phyloP scores from a whole-genome alignment of 2,329 filamentous ascomycete genomes.

The Zymoseptoria crescenta region DNA sequence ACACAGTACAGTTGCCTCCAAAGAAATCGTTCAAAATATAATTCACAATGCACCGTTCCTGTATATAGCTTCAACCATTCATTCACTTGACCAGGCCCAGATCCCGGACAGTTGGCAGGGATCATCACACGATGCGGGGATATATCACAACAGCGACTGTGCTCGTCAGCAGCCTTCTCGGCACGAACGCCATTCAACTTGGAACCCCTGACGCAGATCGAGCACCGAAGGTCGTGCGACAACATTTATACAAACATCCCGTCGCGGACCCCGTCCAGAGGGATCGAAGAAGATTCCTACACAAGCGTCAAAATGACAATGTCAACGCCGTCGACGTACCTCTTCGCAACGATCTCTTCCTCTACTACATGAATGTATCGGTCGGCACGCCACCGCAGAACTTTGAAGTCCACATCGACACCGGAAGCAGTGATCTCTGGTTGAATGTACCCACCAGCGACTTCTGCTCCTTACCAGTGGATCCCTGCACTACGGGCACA shows the following conservation, averaged over 20 bases:
- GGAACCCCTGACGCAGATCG: constrained; percentile 4
- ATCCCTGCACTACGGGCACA: constrained; percentile 56
- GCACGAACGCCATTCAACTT: constrained; percentile 1
- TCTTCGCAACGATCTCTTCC: constrained; percentile 50
- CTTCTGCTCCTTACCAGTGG: constrained; percentile 43
- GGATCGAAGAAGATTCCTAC: constrained; percentile 38
- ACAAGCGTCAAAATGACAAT: constrained; percentile 17
- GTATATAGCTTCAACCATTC: neutral
- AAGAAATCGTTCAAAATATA: too few relatives aligned
- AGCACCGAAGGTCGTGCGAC: constrained; percentile 38
- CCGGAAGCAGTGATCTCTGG: constrained; percentile 58
- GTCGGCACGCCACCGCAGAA: constrained; percentile 50
- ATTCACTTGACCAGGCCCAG: neutral
- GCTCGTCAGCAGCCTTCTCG: neutral
- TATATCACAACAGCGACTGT: neutral
- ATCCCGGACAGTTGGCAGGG: neutral
- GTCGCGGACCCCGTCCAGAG: constrained; percentile 40
- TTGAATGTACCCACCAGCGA: constrained; percentile 55
- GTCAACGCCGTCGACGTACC: constrained; percentile 37
- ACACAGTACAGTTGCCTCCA: neutral
- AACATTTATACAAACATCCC: constrained; percentile 44
- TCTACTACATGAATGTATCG: constrained; percentile 52
- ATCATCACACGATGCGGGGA: neutral
- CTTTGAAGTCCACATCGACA: constrained; percentile 52
- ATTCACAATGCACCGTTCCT: neutral